Conservation (phyloP, 345 rosid species). For the Eucalyptus regnans region DNA sequence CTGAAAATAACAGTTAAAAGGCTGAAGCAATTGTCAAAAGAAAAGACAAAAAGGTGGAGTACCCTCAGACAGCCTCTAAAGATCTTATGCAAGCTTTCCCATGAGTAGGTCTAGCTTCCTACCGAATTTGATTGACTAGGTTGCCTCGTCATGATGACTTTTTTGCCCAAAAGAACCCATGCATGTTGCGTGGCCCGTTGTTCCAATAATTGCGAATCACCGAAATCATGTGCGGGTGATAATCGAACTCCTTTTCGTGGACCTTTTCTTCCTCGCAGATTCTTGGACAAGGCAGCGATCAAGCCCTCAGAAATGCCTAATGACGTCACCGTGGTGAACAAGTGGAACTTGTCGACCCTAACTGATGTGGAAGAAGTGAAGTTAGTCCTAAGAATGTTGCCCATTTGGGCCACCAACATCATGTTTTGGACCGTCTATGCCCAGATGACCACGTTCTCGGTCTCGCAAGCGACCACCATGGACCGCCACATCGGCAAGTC, state of each 20-base stretch:
- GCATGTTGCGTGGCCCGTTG: neutral
- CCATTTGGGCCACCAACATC: conserved; percentile 84
- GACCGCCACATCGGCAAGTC: conserved; percentile 71
- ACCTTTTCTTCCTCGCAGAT: conserved; percentile 25
- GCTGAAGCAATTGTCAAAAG: neutral
- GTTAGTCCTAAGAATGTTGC: conserved; percentile 74
- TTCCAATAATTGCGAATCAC: neutral
- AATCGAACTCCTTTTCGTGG: neutral
- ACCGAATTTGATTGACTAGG: neutral
- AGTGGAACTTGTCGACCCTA: conserved; percentile 74
- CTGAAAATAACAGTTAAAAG: neutral
- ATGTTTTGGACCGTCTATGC: conserved; percentile 97
- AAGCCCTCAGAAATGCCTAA: conserved; percentile 14
- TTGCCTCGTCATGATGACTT: neutral
- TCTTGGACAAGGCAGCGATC: conserved; percentile 81
- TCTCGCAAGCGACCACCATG: conserved; percentile 87
- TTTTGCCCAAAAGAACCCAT: neutral
- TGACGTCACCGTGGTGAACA: conserved; percentile 14
- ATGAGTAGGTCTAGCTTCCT: neutral
- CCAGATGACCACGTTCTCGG: conserved; percentile 88
- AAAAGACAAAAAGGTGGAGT: neutral
- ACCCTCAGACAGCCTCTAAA: neutral
- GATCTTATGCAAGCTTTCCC: neutral
- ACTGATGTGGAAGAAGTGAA: conserved; percentile 96
- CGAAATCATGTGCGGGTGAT: neutral